These are phyloP conservation scores for Fusarium kyushuense DNA, from an alignment of 2,329 filamentous ascomycete genomes.

Conservation along the genomic window DNA sequence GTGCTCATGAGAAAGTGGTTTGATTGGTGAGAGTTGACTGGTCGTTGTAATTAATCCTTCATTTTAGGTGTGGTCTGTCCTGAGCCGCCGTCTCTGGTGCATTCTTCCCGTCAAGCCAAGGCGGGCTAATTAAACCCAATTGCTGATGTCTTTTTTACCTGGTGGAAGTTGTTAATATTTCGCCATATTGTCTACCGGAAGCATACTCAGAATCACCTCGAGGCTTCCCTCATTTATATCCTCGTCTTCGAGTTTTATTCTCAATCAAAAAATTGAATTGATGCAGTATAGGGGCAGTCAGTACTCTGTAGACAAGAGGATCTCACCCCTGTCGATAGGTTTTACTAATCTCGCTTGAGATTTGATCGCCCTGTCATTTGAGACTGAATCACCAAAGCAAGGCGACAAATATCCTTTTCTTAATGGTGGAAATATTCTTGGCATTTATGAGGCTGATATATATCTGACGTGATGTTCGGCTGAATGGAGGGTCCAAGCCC, in stretches of 20 bases:
- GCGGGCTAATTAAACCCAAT: neutral
- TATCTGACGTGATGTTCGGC: neutral
- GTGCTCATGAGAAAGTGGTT: constrained; percentile 8
- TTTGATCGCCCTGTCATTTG: neutral
- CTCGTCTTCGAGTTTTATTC: neutral
- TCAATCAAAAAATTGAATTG: neutral
- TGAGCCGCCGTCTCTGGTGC: neutral
- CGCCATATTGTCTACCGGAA: neutral
- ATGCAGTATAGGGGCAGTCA: constrained; percentile 11
- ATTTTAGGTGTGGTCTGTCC: constrained; percentile 4
- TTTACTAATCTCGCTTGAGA: constrained; percentile 18
- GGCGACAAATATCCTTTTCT: neutral
- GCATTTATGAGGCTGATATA: neutral
- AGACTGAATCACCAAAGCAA: neutral
- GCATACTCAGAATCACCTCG: too few relatives aligned
- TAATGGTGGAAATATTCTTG: neutral
- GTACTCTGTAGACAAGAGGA: neutral
- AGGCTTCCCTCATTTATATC: too few relatives aligned
- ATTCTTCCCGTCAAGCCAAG: neutral
- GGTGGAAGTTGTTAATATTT: neutral
- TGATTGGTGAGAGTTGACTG: constrained; percentile 1
- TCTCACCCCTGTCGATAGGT: constrained; percentile 7
- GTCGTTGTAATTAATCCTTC: neutral
- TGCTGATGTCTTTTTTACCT: too few relatives aligned
- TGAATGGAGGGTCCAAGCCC: neutral